Base-by-base conservation (phyloP, 129 eudicot genomes). In the Pulicaria dysenterica region DNA sequence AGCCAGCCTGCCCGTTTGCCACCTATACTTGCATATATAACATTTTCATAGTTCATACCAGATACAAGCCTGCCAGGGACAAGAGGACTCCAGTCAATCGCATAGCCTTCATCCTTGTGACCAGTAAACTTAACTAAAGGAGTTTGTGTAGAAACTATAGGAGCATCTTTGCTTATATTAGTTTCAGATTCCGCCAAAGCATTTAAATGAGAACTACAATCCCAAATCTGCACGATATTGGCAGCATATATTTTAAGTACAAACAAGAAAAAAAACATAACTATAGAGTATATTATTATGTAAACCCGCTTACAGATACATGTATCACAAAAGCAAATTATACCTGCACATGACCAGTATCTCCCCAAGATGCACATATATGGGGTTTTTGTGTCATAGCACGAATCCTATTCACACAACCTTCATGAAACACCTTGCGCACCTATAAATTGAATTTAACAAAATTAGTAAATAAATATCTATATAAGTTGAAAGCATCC, bases 21-120 rank as follows among this genome's bases (percentile, higher is more conserved):
- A 17, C 31, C 31, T 24, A 24, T 24, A 24, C 2, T 24, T 57
- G 15, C 19, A 57, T 41, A 2, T 42, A 31, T 42, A 0, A 9
- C 1, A 55, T 55, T 6, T 44, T 7, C 14, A 14, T 49, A 40
- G 48, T 8, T 69, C 65, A 41, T 86, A 93, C 98, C 98, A 43
- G 98, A 82, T 4, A 94, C 83, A 78, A 94, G 97, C 81, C 94
- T 89, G 67, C 99, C 99, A 7, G 99, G 79, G 51, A 84, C 89
- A 67, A 88, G 84, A 77, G 97, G 90, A 79, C 87, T 94, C 97
- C 99, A 94, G 72, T 90, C 99, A 65, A 94, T 78, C 7, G 99
- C 97, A 84, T 88, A 94, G 12, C 99, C 99, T 94, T 94, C 99
- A 83, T 94, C 97, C 76, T 95, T 86, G 76, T 95, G 99, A 48